A percentile compares a stretch with the other conserved stretches of the same genome.
phyloP scores from a whole-genome alignment of 202 grass and related monocot genomes.

The Carex arenaria region DNA sequence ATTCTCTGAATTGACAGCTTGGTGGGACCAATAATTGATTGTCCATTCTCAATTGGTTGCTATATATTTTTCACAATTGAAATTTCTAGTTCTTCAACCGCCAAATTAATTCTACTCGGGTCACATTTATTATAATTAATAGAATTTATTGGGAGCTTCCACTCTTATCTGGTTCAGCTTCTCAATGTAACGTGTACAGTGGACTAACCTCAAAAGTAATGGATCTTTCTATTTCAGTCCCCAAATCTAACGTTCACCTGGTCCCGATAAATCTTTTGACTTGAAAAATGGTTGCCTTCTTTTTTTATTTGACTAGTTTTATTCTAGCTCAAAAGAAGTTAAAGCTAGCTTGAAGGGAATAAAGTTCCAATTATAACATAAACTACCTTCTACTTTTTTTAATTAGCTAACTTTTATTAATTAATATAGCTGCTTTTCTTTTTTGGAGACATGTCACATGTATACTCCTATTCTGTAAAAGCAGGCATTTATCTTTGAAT shows the following conservation, averaged over 20 bases:
- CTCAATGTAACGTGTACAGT: neutral
- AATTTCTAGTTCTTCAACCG: neutral
- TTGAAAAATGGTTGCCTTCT: neutral
- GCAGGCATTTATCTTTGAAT: neutral
- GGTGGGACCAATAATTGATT: neutral
- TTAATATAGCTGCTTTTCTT: neutral
- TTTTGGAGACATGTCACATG: neutral
- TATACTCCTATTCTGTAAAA: neutral
- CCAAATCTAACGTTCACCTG: neutral
- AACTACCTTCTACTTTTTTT: neutral
- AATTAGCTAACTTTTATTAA: neutral
- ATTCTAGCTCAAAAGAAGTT: neutral
- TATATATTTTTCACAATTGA: neutral
- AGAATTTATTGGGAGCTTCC: neutral
- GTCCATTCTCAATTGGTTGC: neutral
- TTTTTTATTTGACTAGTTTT: neutral
- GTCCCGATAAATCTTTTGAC: neutral
- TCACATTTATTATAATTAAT: neutral
- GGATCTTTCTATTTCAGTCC: constrained; percentile 8
- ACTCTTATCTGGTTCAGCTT: neutral
- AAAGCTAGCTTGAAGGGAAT: neutral
- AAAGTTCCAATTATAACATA: neutral
- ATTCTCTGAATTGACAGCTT: neutral
- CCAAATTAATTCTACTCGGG: neutral
- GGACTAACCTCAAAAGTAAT: neutral